Conservation (phyloP, 2,329 filamentous ascomycete genomes). For the Sporothrix inflata region DNA sequence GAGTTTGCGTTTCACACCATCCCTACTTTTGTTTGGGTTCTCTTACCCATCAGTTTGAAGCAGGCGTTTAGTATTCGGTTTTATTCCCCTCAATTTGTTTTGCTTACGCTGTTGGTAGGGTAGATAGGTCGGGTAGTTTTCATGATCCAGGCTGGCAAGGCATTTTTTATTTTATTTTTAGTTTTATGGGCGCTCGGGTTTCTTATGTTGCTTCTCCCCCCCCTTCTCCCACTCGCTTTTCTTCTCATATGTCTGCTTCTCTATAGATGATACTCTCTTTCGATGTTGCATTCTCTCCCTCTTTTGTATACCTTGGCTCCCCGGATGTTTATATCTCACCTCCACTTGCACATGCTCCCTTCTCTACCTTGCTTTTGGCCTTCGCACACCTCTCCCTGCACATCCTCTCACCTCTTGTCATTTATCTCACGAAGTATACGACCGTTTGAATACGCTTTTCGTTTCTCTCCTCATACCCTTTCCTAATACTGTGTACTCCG, state of each 20-base stretch:
- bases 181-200: not conserved
- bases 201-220: not conserved
- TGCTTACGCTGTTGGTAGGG: not conserved
- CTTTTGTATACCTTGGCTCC: not conserved
- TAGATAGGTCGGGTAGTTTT: not conserved
- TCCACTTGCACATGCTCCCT: not conserved
- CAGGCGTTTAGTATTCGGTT: not conserved
- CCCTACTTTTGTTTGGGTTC: not conserved
- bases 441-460: not conserved
- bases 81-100: conserved; percentile 5
- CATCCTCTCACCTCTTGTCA: not conserved
- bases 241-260: not conserved
- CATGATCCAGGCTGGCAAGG: not conserved
- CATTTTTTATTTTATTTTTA: not conserved
- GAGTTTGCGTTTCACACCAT: not conserved
- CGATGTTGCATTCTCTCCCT: not conserved
- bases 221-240: not conserved
- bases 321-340: not conserved
- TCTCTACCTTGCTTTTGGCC: not conserved
- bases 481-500: not conserved
- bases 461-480: not conserved
- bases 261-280: not conserved
- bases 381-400: not conserved
- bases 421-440: not conserved
- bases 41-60: not conserved